phyloP scores from a whole-genome alignment of 2,329 filamentous ascomycete genomes.

The Torrubiellomyces zombiae region DNA sequence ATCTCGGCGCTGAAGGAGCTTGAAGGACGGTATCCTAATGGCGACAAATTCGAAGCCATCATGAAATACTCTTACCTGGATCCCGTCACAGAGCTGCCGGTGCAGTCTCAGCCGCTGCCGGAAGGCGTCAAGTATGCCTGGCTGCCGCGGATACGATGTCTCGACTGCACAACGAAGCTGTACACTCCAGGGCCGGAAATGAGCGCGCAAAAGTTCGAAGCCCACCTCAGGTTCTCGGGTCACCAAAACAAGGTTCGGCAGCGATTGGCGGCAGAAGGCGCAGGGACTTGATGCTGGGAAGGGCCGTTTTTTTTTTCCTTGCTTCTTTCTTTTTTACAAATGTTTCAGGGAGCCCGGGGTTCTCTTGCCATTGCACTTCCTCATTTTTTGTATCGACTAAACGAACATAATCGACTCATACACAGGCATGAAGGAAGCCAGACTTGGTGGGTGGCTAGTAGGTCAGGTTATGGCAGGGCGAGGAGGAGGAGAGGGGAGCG shows the following conservation, averaged over 20 bases:
- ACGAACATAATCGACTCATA: too few relatives aligned
- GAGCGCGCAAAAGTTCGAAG: conserved; percentile 80
- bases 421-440: too few relatives aligned
- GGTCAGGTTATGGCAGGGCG: too few relatives aligned
- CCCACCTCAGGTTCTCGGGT: conserved; percentile 71
- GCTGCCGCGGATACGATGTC: conserved; percentile 76
- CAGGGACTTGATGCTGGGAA: too few relatives aligned
- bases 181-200: conserved; percentile 81
- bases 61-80: conserved; percentile 86
- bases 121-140: conserved; percentile 62
- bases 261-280: conserved; percentile 13
- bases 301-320: too few relatives aligned
- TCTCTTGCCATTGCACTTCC: too few relatives aligned
- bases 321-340: too few relatives aligned
- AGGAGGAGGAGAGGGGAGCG: too few relatives aligned
- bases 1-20: conserved; percentile 54
- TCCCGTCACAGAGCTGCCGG: conserved; percentile 47
- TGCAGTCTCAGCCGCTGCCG: conserved; percentile 39
- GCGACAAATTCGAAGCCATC: conserved; percentile 67
- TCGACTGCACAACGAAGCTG: conserved; percentile 82
- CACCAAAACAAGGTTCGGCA: conserved; percentile 53
- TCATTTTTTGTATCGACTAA: too few relatives aligned
- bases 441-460: too few relatives aligned
- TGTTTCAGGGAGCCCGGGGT: too few relatives aligned
- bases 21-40: conserved; percentile 50